phyloP scores from a whole-genome alignment of 345 rosid genomes.

The Euphorbia pulcherrima region DNA sequence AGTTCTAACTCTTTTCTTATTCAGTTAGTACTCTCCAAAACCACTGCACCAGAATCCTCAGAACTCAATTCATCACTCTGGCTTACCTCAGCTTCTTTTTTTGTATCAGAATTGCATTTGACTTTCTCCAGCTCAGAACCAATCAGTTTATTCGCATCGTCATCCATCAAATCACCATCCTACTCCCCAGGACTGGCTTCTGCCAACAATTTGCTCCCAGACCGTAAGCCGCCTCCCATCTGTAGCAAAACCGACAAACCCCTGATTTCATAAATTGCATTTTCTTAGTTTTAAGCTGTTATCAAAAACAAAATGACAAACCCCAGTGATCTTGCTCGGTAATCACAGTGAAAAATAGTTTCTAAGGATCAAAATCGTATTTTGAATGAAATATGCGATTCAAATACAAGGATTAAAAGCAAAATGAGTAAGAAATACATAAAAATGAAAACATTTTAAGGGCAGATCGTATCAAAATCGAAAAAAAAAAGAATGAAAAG shows the following conservation, averaged over 20 bases:
- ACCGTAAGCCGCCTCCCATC: slow-evolving; percentile 46
- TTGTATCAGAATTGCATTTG: not conserved
- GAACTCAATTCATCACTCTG: slow-evolving; percentile 8
- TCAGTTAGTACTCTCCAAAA: slow-evolving; percentile 12
- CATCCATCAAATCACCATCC: slow-evolving; percentile 24
- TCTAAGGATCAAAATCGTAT: slow-evolving; percentile 12
- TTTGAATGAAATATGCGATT: not conserved
- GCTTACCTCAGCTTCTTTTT: slow-evolving; percentile 14
- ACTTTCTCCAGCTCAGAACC: slow-evolving; percentile 17
- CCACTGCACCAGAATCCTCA: slow-evolving; percentile 19
- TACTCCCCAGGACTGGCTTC: slow-evolving; percentile 14
- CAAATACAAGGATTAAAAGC: not conserved
- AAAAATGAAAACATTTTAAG: not conserved
- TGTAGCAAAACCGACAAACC: slow-evolving; percentile 11
- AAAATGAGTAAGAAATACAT: not conserved
- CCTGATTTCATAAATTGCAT: slow-evolving; percentile 11
- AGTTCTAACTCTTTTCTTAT: slow-evolving; percentile 23
- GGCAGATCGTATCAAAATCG: not conserved
- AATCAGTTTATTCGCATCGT: not conserved
- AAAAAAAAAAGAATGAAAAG: not conserved
- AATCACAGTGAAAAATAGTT: not conserved
- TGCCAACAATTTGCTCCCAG: slow-evolving; percentile 17
- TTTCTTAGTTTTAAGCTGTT: slow-evolving; percentile 6
- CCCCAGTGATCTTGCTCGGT: slow-evolving; percentile 14
- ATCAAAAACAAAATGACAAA: not conserved